Conservation (phyloP, 2,329 filamentous ascomycete species). For the Coniochaeta prunicola region DNA sequence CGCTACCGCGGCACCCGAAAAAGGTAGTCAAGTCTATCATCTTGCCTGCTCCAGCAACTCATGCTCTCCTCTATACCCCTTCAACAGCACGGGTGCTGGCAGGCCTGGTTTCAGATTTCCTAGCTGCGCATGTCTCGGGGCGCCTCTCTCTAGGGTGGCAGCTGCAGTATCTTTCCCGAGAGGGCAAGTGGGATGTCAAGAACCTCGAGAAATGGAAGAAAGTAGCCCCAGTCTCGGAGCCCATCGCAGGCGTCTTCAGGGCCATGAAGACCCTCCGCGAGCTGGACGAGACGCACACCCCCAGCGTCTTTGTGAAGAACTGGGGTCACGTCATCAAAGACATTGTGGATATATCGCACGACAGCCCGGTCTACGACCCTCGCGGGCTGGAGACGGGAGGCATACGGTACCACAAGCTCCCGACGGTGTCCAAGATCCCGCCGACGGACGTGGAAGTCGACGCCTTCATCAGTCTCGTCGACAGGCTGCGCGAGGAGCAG, state of each 20-base stretch:
- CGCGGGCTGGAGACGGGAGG: slow-evolving; percentile 57
- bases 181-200: slow-evolving; percentile 97
- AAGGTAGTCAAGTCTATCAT: slow-evolving; percentile 60
- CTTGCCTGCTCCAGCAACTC: slow-evolving; percentile 70
- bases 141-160: slow-evolving; percentile 85
- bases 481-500: slow-evolving; percentile 51
- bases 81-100: slow-evolving; percentile 68
- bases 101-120: slow-evolving; percentile 76
- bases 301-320: slow-evolving; percentile 58
- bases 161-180: slow-evolving; percentile 76
- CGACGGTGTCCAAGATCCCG: slow-evolving; percentile 86
- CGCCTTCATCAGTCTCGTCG: slow-evolving; percentile 48
- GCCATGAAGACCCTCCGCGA: slow-evolving; percentile 92
- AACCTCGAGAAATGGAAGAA: slow-evolving; percentile 88
- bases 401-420: slow-evolving; percentile 76
- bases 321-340: slow-evolving; percentile 65
- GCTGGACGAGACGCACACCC: slow-evolving; percentile 76
- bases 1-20: slow-evolving; percentile 38
- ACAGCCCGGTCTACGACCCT: slow-evolving; percentile 84
- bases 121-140: slow-evolving; percentile 65
- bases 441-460: slow-evolving; percentile 51
- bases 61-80: slow-evolving; percentile 77
- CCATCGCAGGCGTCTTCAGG: slow-evolving; percentile 73
- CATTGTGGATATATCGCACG: slow-evolving; percentile 86
- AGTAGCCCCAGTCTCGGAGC: slow-evolving; percentile 67